Conservation (phyloP, 208 protist genomes). For the Phytomonas francai region DNA sequence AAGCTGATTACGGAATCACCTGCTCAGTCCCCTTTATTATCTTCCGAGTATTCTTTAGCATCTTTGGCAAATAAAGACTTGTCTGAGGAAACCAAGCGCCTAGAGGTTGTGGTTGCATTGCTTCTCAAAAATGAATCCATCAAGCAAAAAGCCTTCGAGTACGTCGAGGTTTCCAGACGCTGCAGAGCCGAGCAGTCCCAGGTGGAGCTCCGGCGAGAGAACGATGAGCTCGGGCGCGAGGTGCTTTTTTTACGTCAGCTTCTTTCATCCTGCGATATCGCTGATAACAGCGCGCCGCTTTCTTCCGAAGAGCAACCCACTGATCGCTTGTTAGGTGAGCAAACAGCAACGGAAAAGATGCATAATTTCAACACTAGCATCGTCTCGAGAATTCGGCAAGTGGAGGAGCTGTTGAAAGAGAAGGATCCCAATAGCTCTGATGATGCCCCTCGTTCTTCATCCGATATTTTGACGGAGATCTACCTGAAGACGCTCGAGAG, state of each 20-base stretch:
- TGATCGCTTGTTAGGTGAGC: conserved; percentile 3
- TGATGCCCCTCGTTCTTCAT: no score
- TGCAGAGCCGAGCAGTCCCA: conserved; percentile 22
- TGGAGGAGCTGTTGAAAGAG: conserved; percentile 1
- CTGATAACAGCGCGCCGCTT: no score
- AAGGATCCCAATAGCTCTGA: neutral
- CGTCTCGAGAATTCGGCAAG: conserved; percentile 6
- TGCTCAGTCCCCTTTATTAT: neutral
- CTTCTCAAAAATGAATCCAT: conserved; percentile 7
- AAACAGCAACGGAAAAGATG: neutral
- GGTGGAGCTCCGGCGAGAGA: conserved; percentile 12
- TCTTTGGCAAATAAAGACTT: conserved; percentile 18
- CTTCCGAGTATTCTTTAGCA: conserved; percentile 2
- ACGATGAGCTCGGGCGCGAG: conserved; percentile 17
- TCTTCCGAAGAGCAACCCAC: neutral
- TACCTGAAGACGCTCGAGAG: conserved; percentile 13
- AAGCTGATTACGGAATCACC: conserved; percentile 13
- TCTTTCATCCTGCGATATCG: conserved; percentile 2
- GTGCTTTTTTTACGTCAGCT: conserved; percentile 30
- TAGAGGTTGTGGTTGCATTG: conserved; percentile 20
- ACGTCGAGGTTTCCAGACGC: conserved; percentile 9
- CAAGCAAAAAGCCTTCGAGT: conserved; percentile 13
- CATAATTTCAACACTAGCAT: no score
- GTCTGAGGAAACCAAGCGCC: conserved; percentile 18
- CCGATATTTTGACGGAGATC: conserved; percentile 2